Percentiles rank a stretch among this genome's conserved stretches.
Evolutionary conservation across 352 stramenopile species (phyloP).

Genomic region (Albugo laibachii): DNA sequence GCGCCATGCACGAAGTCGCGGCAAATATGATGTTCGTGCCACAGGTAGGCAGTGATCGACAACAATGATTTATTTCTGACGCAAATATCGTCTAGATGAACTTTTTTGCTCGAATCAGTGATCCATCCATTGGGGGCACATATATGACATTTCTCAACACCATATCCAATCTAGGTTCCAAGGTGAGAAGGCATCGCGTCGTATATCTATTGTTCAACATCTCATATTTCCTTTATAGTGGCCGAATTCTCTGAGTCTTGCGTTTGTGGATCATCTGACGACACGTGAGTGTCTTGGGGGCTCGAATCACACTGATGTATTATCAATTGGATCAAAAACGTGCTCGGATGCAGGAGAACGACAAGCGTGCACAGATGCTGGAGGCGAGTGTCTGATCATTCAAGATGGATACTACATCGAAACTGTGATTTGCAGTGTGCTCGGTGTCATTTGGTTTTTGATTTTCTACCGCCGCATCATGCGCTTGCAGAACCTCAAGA

Average conservation of each 20-base stretch:
- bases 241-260: slow-evolving; percentile 72
- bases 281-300: slow-evolving; percentile 61
- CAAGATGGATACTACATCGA: slow-evolving; percentile 71
- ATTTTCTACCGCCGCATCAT: slow-evolving; percentile 49
- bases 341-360: slow-evolving; percentile 59
- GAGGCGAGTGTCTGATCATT: slow-evolving; percentile 54
- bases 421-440: slow-evolving; percentile 37
- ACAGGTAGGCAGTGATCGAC: slow-evolving; percentile 14
- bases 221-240: slow-evolving; percentile 14
- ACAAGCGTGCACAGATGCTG: slow-evolving; percentile 24
- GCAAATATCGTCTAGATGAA: slow-evolving; percentile 77
- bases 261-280: slow-evolving; percentile 61
- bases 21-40: slow-evolving; percentile 86
- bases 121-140: slow-evolving; percentile 94
- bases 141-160: slow-evolving; percentile 99
- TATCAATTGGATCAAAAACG: slow-evolving; percentile 51
- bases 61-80: background rate
- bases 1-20: slow-evolving; percentile 62
- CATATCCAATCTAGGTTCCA: slow-evolving; percentile 93
- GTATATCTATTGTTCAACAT: background rate
- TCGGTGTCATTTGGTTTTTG: slow-evolving; percentile 45
- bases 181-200: slow-evolving; percentile 16
- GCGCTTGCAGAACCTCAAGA: slow-evolving; percentile 61
- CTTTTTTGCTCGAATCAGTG: slow-evolving; percentile 95
- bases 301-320: slow-evolving; percentile 39